Conservation (phyloP, 192 early-diverging fungal species). For the Obelidium mucronatum region DNA sequence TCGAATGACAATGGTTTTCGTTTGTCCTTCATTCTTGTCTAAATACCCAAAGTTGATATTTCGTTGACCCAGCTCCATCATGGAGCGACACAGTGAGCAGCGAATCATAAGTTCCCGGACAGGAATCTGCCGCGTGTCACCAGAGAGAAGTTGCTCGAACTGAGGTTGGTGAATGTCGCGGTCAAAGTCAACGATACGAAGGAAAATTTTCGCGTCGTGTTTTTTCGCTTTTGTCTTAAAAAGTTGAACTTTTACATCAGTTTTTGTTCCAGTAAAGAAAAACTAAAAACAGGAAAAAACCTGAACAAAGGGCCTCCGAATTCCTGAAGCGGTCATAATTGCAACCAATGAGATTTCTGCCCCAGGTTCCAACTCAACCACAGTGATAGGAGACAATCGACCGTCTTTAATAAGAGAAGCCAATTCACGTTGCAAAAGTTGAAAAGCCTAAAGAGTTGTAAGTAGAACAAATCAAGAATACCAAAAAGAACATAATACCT, state of each 20-base stretch:
- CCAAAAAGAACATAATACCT: constrained; percentile 52
- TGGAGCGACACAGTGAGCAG: constrained; percentile 79
- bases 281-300: constrained; percentile 34
- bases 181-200: constrained; percentile 88
- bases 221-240: constrained; percentile 72
- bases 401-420: constrained; percentile 73
- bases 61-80: constrained; percentile 94
- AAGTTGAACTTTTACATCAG: constrained; percentile 64
- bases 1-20: constrained; percentile 87
- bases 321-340: constrained; percentile 72
- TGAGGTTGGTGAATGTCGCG: constrained; percentile 80
- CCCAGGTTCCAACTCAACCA: constrained; percentile 71
- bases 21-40: constrained; percentile 81
- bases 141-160: constrained; percentile 74
- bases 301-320: constrained; percentile 67
- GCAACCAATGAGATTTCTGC: constrained; percentile 75
- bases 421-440: constrained; percentile 74
- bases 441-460: constrained; percentile 7
- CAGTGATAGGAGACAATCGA: constrained; percentile 65
- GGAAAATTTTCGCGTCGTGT: constrained; percentile 82
- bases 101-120: constrained; percentile 91
- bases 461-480: not conserved
- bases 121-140: constrained; percentile 71
- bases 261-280: constrained; percentile 38
- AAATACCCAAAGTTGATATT: constrained; percentile 96